Evolutionary conservation across 345 rosid genomes (phyloP), one percentile per base, ranked within the genome.

Genomic region (Geranium rotundifolium): DNA sequence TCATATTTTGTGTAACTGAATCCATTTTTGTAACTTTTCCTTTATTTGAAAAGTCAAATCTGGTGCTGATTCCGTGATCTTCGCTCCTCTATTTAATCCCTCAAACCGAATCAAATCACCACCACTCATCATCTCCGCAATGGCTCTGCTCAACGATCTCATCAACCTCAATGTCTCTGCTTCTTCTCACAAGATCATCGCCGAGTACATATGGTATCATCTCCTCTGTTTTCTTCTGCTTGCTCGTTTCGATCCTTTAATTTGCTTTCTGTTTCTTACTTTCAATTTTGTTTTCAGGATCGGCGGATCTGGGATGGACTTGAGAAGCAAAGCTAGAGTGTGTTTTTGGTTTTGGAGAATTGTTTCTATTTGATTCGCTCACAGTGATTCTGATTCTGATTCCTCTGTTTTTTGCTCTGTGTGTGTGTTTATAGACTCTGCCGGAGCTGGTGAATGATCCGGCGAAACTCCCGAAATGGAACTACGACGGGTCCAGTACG

Each of bases 401-500:
- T 55, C 23, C n/a, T 17, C 17, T 55, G 7, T 46, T 29, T 16
- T 17, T 12, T 62, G 0, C 20, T 72, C 18, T 37, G 1, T 14
- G 12, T 29, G 17, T 18, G 15, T 7, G 27, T 58, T 14, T 52
- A 49, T 68, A 88, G 96, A 89, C 96, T 17, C 69, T 89, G 69
- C 7, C 79, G 0, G 88, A 76, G 29, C 84, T 80, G 0, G 88
- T 78, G 54, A 67, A 64, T 7, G 87, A 84, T 57, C 90, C 96
- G 41, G 34, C 87, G 0, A 71, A 75, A 59, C 81, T 89, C 1
- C 96, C 96, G 4, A 82, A 82, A 63, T 88, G 96, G 96, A 88
- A 88, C 76, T 88, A 81, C 54, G 96, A 88, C 56, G 92, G 96
- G 7, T 84, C 92, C 19, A 86, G 92, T 75, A 89, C 96, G 0